These are phyloP conservation scores for Acacia concinna DNA, from an alignment of 331 rosid species.

Conservation along the genomic window DNA sequence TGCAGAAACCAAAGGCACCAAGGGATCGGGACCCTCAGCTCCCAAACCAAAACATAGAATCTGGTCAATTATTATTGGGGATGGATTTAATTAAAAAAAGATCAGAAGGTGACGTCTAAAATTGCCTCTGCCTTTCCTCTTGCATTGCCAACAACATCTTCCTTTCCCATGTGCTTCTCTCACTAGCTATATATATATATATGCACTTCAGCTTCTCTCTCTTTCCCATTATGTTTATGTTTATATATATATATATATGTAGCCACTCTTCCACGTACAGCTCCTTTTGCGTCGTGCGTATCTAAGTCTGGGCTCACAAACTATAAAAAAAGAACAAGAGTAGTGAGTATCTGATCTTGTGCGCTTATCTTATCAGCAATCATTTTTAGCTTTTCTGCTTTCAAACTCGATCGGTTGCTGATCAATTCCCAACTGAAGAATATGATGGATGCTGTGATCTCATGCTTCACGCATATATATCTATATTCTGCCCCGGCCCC, in stretches of 20 bases:
- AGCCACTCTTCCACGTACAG: no score
- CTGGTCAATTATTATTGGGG: slow-evolving; percentile 30
- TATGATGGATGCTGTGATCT: not conserved
- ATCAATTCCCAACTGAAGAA: not conserved
- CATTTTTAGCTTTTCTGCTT: not conserved
- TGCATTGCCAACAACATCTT: slow-evolving; percentile 30
- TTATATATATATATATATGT: no score
- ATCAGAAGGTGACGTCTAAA: not conserved
- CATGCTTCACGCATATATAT: not conserved
- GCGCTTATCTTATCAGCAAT: not conserved
- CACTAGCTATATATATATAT: no score
- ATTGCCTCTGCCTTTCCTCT: slow-evolving; percentile 13
- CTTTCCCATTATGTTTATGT: no score
- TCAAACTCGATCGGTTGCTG: not conserved
- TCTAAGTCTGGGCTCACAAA: not conserved
- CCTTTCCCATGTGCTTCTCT: slow-evolving; percentile 32
- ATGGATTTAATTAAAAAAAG: no score
- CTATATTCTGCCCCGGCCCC: no score
- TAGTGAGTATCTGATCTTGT: no score
- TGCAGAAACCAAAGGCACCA: slow-evolving; percentile 1
- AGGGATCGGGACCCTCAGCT: not conserved
- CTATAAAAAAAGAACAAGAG: no score
- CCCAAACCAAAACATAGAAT: slow-evolving; percentile 12
- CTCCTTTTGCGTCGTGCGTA: not conserved
- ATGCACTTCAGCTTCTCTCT: no score